A percentile compares a stretch with the other conserved stretches of the same genome.
Evolutionary conservation across 2,329 filamentous ascomycete species (phyloP).

Genomic region (Malbranchea cinnamomea): DNA sequence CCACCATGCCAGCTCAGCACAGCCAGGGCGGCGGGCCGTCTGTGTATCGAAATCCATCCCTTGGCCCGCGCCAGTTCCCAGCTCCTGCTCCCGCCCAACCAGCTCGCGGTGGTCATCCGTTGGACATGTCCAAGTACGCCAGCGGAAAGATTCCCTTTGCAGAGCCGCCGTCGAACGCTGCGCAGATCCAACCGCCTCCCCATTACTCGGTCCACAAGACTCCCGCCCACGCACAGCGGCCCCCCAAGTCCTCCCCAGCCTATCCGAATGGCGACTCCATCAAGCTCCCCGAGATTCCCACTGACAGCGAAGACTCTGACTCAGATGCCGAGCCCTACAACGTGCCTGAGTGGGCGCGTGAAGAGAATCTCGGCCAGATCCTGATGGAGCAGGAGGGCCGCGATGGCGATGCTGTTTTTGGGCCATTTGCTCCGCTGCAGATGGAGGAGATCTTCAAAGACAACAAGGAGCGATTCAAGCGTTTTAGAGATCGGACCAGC

Average conservation of each 20-base stretch:
- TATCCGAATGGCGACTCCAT: slow-evolving; percentile 85
- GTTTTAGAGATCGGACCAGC: slow-evolving; percentile 79
- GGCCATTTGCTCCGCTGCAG: slow-evolving; percentile 69
- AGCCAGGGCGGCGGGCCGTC: slow-evolving; percentile 18
- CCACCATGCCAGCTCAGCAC: slow-evolving; percentile 15
- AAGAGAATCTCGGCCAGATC: slow-evolving; percentile 61
- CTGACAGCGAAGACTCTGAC: slow-evolving; percentile 82
- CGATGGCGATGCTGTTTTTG: slow-evolving; percentile 73
- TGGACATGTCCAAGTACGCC: slow-evolving; percentile 76
- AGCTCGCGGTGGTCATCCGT: slow-evolving; percentile 48
- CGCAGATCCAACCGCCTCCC: slow-evolving; percentile 32
- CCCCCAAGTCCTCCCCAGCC: slow-evolving; percentile 56
- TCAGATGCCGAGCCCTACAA: slow-evolving; percentile 45
- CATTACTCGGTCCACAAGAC: slow-evolving; percentile 46
- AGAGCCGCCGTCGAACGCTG: slow-evolving; percentile 49
- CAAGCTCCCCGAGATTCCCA: slow-evolving; percentile 85
- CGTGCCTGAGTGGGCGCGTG: slow-evolving; percentile 75
- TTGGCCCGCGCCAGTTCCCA: slow-evolving; percentile 31
- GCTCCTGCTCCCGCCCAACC: slow-evolving; percentile 42
- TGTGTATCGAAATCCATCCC: slow-evolving; percentile 19
- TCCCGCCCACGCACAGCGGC: slow-evolving; percentile 38
- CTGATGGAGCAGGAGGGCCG: slow-evolving; percentile 65
- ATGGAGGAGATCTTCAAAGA: slow-evolving; percentile 96
- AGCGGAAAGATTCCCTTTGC: slow-evolving; percentile 86
- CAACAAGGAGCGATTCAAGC: slow-evolving; percentile 69